Conservation (phyloP, 768 basidiomycete genomes). For the Leucocoprinus sp. region DNA sequence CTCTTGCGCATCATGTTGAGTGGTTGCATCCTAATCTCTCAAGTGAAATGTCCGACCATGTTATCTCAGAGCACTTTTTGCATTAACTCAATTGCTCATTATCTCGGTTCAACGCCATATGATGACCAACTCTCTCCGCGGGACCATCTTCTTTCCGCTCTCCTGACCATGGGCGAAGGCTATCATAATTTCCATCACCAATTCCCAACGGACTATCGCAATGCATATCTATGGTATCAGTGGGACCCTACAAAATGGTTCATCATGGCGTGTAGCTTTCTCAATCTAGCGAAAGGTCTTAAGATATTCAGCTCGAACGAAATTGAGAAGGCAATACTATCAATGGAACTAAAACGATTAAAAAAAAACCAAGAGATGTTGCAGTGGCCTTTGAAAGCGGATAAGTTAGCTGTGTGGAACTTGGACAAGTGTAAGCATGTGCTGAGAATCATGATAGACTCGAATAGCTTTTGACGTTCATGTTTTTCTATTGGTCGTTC, state of each 20-base stretch:
- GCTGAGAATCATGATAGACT: background rate
- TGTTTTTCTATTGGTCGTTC: slow-evolving; percentile 5
- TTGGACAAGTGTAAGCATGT: slow-evolving; percentile 75
- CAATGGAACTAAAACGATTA: slow-evolving; percentile 89
- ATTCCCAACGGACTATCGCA: slow-evolving; percentile 97
- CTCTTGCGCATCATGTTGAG: slow-evolving; percentile 77
- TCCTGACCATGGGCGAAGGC: slow-evolving; percentile 90
- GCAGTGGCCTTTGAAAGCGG: slow-evolving; percentile 69
- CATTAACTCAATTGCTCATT: slow-evolving; percentile 95
- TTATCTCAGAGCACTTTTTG: slow-evolving; percentile 70
- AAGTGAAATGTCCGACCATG: slow-evolving; percentile 7
- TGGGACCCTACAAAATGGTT: slow-evolving; percentile 94
- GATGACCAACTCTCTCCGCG: slow-evolving; percentile 93
- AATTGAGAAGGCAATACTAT: slow-evolving; percentile 81
- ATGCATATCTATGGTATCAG: slow-evolving; percentile 92
- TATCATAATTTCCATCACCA: slow-evolving; percentile 99
- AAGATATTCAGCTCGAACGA: slow-evolving; percentile 42
- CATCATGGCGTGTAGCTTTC: slow-evolving; percentile 50
- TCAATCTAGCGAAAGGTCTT: slow-evolving; percentile 67
- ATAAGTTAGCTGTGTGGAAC: slow-evolving; percentile 69
- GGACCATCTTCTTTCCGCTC: slow-evolving; percentile 83
- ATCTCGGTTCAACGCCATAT: slow-evolving; percentile 88
- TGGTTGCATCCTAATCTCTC: slow-evolving; percentile 2
- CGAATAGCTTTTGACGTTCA: background rate
- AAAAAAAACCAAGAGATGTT: slow-evolving; percentile 69